Base-by-base conservation (phyloP, 805 yeast genomes). In the Saturnispora ahearnii region DNA sequence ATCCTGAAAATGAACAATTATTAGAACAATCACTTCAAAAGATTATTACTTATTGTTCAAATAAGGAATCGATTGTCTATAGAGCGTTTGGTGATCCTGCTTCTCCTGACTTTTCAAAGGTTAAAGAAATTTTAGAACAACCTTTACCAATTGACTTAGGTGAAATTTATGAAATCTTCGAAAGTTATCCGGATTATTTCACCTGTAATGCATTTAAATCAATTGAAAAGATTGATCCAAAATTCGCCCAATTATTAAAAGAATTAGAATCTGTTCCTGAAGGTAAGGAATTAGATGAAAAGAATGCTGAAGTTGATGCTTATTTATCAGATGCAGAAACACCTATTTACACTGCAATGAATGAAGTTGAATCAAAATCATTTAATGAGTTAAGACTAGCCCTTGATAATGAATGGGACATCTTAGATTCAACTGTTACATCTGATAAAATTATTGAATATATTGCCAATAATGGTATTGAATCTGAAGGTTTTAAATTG, bases 111-210 rank as follows among this genome's bases (percentile, higher is more conserved):
- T 61, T 53, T 36, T 30, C 45, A 22, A 51, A 53, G 10, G 53
- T 62, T 22, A 56, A 59, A 43, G 45, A 48, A 31, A 54, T 63
- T 29, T 46, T 60, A 30, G 55, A 55, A 32, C 51, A 54, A 37
- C 63, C 64, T 24, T 50, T 56, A 51, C 65, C 64, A 37, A 61
- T 61, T 46, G 59, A 57, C 46, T 50, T 61, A 15, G 24, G 46
- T 30, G 64, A 62, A 46, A 40, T 62, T n/a, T 58, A 57, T 47
- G 62, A 61, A 48, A 48, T 59, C 13, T 58, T 60, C 26, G 60
- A 60, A 40, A 49, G 47, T 33, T 56, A 54, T 46, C 55, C 59
- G 22, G 62, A 62, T 48, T 60, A 57, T 46, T 57, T 55, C 40
- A 34, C 43, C 1, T 53, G 57, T 31, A 49, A 46, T 26, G 37